Percentiles rank a stretch among this genome's conserved stretches.
Conservation (phyloP, 495 filamentous ascomycete genomes). For the Penicillium chermesinum region DNA sequence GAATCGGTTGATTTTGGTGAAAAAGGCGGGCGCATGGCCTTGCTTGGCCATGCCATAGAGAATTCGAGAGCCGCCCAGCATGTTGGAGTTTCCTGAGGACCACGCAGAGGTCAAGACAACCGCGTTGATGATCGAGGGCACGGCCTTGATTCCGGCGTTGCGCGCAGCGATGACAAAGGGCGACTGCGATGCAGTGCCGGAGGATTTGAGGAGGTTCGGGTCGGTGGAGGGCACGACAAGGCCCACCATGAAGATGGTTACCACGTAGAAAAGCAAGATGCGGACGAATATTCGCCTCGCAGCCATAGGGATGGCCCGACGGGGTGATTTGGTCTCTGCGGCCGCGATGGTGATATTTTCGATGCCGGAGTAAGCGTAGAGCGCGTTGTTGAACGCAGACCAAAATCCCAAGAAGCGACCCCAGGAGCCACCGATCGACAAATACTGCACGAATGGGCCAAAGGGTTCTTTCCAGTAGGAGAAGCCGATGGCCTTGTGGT, state of each 20-base stretch:
- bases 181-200: conserved; percentile 35
- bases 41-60: conserved; percentile 40
- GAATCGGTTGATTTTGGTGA: conserved; percentile 53
- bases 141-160: conserved; percentile 30
- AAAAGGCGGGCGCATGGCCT: conserved; percentile 36
- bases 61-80: conserved; percentile 42
- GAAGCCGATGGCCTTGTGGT: conserved; percentile 17
- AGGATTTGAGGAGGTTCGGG: conserved; percentile 35
- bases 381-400: conserved; percentile 50
- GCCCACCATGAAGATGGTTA: conserved; percentile 38
- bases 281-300: conserved; percentile 36
- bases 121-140: conserved; percentile 49
- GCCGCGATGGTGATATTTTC: conserved; percentile 47
- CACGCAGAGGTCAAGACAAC: conserved; percentile 42
- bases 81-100: conserved; percentile 44
- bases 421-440: conserved; percentile 12
- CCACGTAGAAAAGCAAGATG: conserved; percentile 38
- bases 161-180: conserved; percentile 51
- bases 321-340: conserved; percentile 36
- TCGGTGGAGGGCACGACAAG: conserved; percentile 46
- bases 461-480: conserved; percentile 19
- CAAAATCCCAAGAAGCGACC: conserved; percentile 46
- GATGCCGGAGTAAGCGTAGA: conserved; percentile 53
- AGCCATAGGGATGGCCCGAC: conserved; percentile 35
- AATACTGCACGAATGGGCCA: conserved; percentile 21